Evolutionary conservation across 345 rosid species (phyloP).

Genomic region (Alliaria petiolata): DNA sequence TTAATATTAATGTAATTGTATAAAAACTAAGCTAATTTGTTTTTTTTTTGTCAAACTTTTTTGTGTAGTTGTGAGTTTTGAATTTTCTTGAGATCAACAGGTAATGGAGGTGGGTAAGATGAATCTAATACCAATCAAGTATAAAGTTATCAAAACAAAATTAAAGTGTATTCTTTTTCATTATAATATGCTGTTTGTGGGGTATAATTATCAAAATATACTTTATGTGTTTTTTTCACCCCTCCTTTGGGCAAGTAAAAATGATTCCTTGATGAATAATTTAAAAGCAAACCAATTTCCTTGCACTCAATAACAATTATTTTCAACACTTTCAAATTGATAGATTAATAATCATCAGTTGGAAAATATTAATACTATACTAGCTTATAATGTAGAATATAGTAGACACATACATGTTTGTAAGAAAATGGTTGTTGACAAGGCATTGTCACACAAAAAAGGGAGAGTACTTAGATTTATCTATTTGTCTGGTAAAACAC

Average conservation of each 20-base stretch:
- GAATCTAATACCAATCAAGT: conserved; percentile 39
- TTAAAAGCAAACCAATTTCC: conserved; percentile 24
- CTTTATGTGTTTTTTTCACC: conserved; percentile 23
- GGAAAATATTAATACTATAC: neutral
- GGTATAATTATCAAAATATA: conserved; percentile 26
- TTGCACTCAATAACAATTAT: conserved; percentile 14
- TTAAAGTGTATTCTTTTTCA: conserved; percentile 31
- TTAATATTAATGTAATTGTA: neutral
- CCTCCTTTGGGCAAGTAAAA: conserved; percentile 26
- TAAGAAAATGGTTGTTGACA: conserved; percentile 29
- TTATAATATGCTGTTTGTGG: conserved; percentile 35
- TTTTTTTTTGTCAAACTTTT: neutral
- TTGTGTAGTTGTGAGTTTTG: neutral
- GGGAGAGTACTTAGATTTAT: conserved; percentile 20
- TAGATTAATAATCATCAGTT: neutral
- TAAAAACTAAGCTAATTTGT: neutral
- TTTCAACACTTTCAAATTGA: conserved; percentile 4
- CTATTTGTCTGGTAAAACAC: conserved; percentile 24
- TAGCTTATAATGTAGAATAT: neutral
- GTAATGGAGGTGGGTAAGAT: conserved; percentile 38
- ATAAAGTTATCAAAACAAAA: conserved; percentile 22
- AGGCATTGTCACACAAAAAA: conserved; percentile 10
- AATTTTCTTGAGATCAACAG: conserved; percentile 15
- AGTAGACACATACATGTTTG: neutral
- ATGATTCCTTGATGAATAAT: conserved; percentile 25